These are phyloP conservation scores for Tarenaya hassleriana DNA, from an alignment of 345 rosid species.

Conservation along the genomic window DNA sequence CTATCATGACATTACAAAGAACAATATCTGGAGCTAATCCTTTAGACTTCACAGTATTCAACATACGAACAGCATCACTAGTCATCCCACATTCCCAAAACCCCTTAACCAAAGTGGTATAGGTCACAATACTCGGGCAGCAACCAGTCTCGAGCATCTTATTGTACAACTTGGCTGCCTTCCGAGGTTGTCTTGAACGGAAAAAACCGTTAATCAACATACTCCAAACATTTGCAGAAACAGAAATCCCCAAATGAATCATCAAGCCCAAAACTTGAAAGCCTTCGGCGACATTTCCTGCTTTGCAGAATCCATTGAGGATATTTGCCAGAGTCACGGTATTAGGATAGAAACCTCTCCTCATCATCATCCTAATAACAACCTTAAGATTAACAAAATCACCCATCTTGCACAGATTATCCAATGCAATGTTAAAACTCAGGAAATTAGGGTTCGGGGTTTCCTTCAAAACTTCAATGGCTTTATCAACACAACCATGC, in stretches of 20 bases:
- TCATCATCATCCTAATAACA: constrained; percentile 44
- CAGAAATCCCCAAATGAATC: constrained; percentile 40
- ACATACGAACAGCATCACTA: constrained; percentile 33
- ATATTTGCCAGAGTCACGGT: constrained; percentile 44
- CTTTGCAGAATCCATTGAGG: constrained; percentile 42
- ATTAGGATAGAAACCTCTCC: constrained; percentile 53
- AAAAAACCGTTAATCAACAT: constrained; percentile 46
- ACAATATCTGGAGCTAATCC: constrained; percentile 54
- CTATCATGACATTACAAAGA: constrained; percentile 57
- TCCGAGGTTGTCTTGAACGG: constrained; percentile 31
- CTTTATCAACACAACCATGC: constrained; percentile 29
- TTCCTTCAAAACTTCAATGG: constrained; percentile 37
- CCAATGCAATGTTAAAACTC: constrained; percentile 50
- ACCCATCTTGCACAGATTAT: constrained; percentile 45
- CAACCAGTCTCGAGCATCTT: constrained; percentile 52
- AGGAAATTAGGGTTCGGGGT: constrained; percentile 44
- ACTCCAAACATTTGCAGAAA: constrained; percentile 50
- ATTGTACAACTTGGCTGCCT: constrained; percentile 42
- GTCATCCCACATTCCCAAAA: constrained; percentile 46
- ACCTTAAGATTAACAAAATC: constrained; percentile 33
- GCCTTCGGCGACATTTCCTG: constrained; percentile 34
- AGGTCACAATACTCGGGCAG: constrained; percentile 55
- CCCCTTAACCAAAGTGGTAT: constrained; percentile 56
- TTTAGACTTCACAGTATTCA: constrained; percentile 32
- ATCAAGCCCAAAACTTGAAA: constrained; percentile 49